Evolutionary conservation across 345 rosid genomes (phyloP).

Genomic region (Trapa bicornis): DNA sequence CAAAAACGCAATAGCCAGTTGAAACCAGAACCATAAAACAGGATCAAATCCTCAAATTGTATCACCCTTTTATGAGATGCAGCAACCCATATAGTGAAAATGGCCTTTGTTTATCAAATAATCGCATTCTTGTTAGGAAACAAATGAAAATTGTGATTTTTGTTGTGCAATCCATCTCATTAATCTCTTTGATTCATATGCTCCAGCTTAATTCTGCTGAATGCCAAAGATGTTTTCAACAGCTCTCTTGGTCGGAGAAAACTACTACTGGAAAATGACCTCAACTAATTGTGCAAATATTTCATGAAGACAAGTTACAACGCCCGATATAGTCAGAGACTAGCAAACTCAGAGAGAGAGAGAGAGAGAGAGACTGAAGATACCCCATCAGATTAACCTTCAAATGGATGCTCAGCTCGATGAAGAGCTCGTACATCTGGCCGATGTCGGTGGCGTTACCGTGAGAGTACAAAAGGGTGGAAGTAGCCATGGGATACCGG

Average conservation of each 20-base stretch:
- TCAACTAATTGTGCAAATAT: background rate
- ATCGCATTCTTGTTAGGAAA: background rate
- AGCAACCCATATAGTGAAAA: background rate
- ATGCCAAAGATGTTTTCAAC: too few species aligned
- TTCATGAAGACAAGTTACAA: background rate
- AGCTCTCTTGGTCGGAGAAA: too few species aligned
- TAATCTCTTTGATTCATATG: background rate
- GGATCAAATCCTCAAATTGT: background rate
- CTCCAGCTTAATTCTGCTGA: background rate
- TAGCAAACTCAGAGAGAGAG: background rate
- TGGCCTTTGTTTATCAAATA: background rate
- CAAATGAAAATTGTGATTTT: background rate
- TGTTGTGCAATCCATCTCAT: background rate
- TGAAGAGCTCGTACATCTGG: constrained; percentile 97
- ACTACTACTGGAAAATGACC: too few species aligned
- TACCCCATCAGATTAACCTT: constrained; percentile 93
- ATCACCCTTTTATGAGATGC: background rate
- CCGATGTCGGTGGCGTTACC: constrained; percentile 96
- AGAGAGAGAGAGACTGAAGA: constrained; percentile 4
- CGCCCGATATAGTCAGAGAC: background rate
- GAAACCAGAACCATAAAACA: background rate
- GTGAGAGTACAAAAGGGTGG: constrained; percentile 81
- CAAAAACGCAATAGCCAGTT: background rate
- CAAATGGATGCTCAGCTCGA: constrained; percentile 83
- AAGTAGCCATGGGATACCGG: constrained; percentile 76